Evolutionary conservation across 495 filamentous ascomycete species (phyloP).

Genomic region (Trichoderma reesei): DNA sequence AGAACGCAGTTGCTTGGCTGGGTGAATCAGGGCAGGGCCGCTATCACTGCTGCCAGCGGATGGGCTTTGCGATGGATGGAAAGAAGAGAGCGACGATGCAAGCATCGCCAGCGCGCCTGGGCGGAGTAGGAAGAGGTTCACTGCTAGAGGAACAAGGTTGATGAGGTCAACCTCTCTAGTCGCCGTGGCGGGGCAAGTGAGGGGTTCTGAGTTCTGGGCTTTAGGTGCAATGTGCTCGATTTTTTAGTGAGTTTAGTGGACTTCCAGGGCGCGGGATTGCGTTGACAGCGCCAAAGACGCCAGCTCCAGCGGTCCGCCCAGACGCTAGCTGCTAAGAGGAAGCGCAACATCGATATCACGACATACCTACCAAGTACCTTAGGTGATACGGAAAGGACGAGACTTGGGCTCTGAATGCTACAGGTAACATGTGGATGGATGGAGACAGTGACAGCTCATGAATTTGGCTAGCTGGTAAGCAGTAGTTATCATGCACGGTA

Average conservation of each 20-base stretch:
- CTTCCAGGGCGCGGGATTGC: not conserved
- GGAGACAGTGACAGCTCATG: not conserved
- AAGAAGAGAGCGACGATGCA: not conserved
- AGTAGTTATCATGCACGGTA: no score
- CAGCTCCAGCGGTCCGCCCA: not conserved
- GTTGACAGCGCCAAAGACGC: not conserved
- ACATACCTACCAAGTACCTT: no score
- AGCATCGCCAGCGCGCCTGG: not conserved
- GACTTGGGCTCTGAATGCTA: not conserved
- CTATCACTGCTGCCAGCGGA: not conserved
- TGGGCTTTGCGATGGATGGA: not conserved
- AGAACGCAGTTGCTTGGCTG: not conserved
- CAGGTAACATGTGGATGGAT: not conserved
- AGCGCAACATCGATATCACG: no score
- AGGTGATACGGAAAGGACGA: no score
- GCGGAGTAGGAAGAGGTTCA: not conserved
- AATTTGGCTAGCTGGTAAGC: not conserved
- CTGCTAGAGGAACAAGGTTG: not conserved
- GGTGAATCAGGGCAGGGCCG: not conserved
- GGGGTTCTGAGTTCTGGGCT: not conserved
- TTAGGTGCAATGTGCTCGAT: no score
- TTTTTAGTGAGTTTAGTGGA: not conserved
- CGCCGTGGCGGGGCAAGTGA: not conserved
- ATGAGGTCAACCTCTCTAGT: not conserved
- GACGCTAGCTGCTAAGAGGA: not conserved